Evolutionary conservation across 108 stramenopile genomes (phyloP).

Genomic region (Skeletonema costatum): DNA sequence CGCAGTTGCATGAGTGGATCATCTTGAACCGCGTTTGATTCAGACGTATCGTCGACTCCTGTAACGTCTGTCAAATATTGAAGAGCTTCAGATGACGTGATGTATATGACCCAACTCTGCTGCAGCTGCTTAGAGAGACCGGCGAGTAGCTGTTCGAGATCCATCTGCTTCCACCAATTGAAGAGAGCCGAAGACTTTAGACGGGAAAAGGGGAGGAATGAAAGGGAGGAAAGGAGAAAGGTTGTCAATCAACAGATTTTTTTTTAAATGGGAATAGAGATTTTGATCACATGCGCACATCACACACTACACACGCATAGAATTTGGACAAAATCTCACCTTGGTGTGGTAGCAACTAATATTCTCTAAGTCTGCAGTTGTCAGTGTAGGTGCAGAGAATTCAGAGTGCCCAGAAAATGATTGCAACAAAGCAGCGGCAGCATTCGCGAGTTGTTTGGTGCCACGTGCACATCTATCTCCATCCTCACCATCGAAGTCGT

Average conservation of each 20-base stretch:
- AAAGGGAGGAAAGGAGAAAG: not conserved
- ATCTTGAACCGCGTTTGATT: conserved; percentile 1
- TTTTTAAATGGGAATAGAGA: not conserved
- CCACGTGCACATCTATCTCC: not conserved
- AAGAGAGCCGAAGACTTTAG: conserved; percentile 24
- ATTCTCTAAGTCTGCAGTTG: not conserved
- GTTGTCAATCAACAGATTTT: not conserved
- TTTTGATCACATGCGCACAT: no score
- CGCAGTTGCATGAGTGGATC: conserved; percentile 33
- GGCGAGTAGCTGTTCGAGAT: conserved; percentile 19
- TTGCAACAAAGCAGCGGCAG: not conserved
- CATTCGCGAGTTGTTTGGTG: not conserved
- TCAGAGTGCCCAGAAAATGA: not conserved
- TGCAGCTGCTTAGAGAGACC: conserved; percentile 26
- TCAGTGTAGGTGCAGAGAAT: not conserved
- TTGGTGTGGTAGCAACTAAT: not conserved
- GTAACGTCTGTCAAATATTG: conserved; percentile 20
- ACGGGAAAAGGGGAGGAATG: no score
- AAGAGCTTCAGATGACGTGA: conserved; percentile 32
- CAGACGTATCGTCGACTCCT: not conserved
- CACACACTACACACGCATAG: no score
- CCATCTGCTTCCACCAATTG: conserved; percentile 31
- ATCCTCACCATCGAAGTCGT: conserved; percentile 12
- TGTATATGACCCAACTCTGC: conserved; percentile 43
- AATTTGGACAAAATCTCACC: not conserved